Conservation (phyloP, 2,329 filamentous ascomycete species). For the Trichoderma cornu-damae region DNA sequence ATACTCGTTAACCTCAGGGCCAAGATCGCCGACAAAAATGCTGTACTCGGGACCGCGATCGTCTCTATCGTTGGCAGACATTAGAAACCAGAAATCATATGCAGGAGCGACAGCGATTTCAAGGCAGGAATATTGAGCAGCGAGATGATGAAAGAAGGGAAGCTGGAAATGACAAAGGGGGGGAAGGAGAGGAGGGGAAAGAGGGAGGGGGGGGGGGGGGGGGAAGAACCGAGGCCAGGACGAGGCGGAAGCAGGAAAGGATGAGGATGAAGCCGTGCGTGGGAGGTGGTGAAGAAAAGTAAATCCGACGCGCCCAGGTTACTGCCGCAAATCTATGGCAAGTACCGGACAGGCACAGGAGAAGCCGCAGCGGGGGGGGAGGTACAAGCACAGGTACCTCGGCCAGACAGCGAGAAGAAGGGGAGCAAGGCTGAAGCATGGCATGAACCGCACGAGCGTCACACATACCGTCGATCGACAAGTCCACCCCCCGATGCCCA, state of each 20-base stretch:
- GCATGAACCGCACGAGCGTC: background rate
- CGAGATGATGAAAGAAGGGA: background rate
- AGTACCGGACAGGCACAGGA: conserved; percentile 3
- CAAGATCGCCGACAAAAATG: conserved; percentile 96
- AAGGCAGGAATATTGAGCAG: background rate
- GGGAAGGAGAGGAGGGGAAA: background rate
- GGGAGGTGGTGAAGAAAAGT: conserved; percentile 12
- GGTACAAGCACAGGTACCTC: conserved; percentile 3
- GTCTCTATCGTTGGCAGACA: conserved; percentile 54
- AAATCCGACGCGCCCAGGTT: conserved; percentile 12
- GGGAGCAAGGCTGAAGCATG: background rate
- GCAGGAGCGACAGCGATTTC: background rate
- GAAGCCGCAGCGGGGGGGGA: background rate
- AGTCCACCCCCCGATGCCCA: conserved; percentile 97
- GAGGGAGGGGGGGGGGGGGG: too few relatives aligned
- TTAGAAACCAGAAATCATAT: conserved; percentile 10
- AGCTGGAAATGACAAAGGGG: background rate
- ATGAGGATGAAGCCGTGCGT: background rate
- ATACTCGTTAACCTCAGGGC: conserved; percentile 97
- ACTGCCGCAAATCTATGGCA: conserved; percentile 9
- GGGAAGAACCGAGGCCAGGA: background rate
- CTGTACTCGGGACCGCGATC: conserved; percentile 94
- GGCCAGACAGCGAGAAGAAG: background rate
- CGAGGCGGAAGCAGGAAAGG: conserved; percentile 1
- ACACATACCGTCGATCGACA: conserved; percentile 76